Conservation (phyloP, 2,329 filamentous ascomycete genomes). For the Berkeleyomyces basicola region DNA sequence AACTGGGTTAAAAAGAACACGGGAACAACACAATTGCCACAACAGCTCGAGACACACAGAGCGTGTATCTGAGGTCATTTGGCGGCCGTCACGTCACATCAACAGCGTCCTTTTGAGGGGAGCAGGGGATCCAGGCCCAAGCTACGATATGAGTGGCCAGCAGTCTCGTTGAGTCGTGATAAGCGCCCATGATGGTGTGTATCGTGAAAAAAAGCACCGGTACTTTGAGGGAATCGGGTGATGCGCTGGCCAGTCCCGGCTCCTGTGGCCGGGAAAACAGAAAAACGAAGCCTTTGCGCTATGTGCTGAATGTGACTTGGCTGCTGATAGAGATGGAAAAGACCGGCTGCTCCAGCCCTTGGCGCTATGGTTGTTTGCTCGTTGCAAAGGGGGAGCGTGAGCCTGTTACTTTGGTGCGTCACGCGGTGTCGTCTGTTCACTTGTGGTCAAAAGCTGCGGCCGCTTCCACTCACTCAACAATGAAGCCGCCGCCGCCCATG, state of each 20-base stretch:
- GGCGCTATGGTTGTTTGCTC: no score
- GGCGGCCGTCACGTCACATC: background rate
- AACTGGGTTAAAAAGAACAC: background rate
- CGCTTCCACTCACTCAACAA: background rate
- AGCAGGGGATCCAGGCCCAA: background rate
- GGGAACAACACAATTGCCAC: background rate
- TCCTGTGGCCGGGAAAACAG: background rate
- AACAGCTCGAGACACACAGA: background rate
- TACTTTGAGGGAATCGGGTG: background rate
- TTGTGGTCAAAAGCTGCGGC: background rate
- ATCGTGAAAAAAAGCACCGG: no score
- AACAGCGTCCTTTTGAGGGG: background rate
- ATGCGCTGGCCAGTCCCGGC: background rate
- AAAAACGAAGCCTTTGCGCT: background rate
- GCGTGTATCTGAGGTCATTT: background rate
- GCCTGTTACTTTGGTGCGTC: no score
- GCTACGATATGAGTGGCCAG: background rate
- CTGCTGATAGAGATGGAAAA: background rate
- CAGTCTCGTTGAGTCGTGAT: background rate
- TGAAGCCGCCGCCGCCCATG: constrained; percentile 5
- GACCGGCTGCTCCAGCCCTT: background rate
- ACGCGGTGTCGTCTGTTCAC: no score
- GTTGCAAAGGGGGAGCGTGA: no score
- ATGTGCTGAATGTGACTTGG: background rate
- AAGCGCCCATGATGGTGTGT: background rate